These are phyloP conservation scores for Ustilago xerochloae DNA, from an alignment of 1,284 basidiomycete genomes.

Conservation along the genomic window DNA sequence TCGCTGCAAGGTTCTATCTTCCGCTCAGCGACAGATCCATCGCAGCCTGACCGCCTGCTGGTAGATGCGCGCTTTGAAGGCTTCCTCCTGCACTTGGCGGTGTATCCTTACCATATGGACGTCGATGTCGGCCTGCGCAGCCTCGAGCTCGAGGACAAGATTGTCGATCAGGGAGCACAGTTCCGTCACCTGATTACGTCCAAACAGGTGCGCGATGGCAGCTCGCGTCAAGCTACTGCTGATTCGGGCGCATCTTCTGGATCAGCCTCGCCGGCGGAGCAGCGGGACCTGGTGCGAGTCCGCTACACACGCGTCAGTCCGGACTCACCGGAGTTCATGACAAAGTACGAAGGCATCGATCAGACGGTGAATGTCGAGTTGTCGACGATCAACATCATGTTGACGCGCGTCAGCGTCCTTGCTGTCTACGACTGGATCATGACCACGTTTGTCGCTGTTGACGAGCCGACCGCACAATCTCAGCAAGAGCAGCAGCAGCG, in stretches of 20 bases:
- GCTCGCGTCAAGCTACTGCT: slow-evolving; percentile 23
- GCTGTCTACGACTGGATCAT: slow-evolving; percentile 97
- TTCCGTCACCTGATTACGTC: slow-evolving; percentile 81
- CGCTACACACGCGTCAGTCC: slow-evolving; percentile 84
- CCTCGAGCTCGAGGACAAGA: slow-evolving; percentile 73
- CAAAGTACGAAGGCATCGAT: slow-evolving; percentile 85
- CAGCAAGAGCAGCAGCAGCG: slow-evolving; percentile 29
- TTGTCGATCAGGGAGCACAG: slow-evolving; percentile 74
- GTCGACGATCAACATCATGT: slow-evolving; percentile 90
- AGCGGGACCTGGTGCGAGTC: slow-evolving; percentile 80
- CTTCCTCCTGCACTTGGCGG: slow-evolving; percentile 72
- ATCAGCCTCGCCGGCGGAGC: slow-evolving; percentile 30
- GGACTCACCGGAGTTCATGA: slow-evolving; percentile 86
- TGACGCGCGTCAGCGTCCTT: slow-evolving; percentile 90
- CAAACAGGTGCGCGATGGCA: slow-evolving; percentile 68
- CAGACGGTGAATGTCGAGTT: slow-evolving; percentile 88
- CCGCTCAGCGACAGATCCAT: slow-evolving; percentile 73
- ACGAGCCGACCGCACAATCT: slow-evolving; percentile 16
- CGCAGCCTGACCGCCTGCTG: slow-evolving; percentile 77
- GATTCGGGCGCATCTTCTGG: slow-evolving; percentile 35
- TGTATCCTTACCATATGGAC: slow-evolving; percentile 76
- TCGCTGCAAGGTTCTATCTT: slow-evolving; percentile 85
- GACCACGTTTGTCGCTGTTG: slow-evolving; percentile 71
- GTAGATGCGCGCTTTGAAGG: slow-evolving; percentile 84
- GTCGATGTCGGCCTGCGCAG: slow-evolving; percentile 83